These are phyloP conservation scores for Piromyces sp. DNA, from an alignment of 192 early-diverging fungal species.

Conservation along the genomic window DNA sequence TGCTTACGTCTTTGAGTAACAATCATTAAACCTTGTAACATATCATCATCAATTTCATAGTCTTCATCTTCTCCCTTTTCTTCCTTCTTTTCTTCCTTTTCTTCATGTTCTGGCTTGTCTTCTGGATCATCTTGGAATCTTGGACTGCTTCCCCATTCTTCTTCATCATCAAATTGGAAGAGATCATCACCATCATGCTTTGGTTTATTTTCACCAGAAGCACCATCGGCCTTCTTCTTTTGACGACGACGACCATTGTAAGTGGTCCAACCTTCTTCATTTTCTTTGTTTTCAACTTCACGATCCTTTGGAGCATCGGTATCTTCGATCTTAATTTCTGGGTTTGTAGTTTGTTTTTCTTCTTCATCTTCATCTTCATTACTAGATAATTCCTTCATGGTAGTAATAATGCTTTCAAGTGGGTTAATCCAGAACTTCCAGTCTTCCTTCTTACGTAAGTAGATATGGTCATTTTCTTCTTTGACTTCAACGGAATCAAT, in stretches of 20 bases:
- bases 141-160: conserved; percentile 36
- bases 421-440: conserved; percentile 4
- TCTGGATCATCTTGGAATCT: conserved; percentile 21
- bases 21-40: conserved; percentile 72
- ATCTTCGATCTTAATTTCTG: conserved; percentile 1
- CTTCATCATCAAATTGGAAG: conserved; percentile 68
- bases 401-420: background rate
- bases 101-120: conserved; percentile 6
- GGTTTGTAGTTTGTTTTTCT: background rate
- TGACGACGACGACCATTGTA: background rate
- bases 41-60: conserved; percentile 74
- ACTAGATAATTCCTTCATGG: conserved; percentile 6
- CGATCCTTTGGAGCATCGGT: background rate
- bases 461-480: background rate
- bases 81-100: conserved; percentile 17
- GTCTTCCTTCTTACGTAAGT: background rate
- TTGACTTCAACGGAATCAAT: conserved; percentile 17
- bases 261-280: background rate
- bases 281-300: background rate
- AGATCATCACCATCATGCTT: conserved; percentile 47
- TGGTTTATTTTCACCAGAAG: background rate
- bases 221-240: background rate
- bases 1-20: conserved; percentile 62
- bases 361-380: conserved; percentile 8
- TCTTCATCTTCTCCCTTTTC: conserved; percentile 51